Base-by-base conservation (phyloP, 177 flowering plant genomes). In the Vitis hybrid region DNA sequence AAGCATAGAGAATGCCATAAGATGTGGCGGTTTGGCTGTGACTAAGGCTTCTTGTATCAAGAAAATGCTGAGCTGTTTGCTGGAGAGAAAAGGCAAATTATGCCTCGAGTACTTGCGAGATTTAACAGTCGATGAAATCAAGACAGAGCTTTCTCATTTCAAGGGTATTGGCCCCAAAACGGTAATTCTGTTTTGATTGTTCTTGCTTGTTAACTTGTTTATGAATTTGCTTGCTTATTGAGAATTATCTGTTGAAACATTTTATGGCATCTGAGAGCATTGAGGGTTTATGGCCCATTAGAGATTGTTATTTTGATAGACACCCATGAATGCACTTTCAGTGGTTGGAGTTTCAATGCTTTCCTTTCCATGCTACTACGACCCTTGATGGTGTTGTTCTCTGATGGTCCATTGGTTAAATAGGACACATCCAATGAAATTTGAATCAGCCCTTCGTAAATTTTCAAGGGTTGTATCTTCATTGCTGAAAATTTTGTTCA, bases 121-220 rank as follows among this genome's bases (percentile, higher is more conserved):
- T 56, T 66, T 92, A 78, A 79, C 97, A 1, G 67, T 88, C 30
- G 88, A 83, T 71, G 91, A 92, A 82, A 74, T 91, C 66, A 94
- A 94, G 86, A 77, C 87, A 11, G 99, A 94, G 83, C 93, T 94
- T 52, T 84, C 83, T 55, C 71, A 64, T 55, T 94, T 87, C 74
- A 94, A 88, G 83, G 97, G 99, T 70, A 82, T 94, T 60, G 99
- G 97, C 6, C 97, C 99, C 14, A 94, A 94, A 78, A 94, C 97
- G 78, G 99, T 94, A 86, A 66, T 48, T 71, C 27, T 63, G 9
- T 52, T 51, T 70, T 30, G 4, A 11, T 66, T 67, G 13, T 14
- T 62, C 4, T 60, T 67, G 17, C 11, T 59, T 49, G 24, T 49
- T 40, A 21, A 64, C 49, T 50, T 64, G 52, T 55, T 10, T 6